Evolutionary conservation across 2,329 filamentous ascomycete genomes (phyloP), one percentile per base, ranked within the genome.

Genomic region (Sarocladiaceae sp.): DNA sequence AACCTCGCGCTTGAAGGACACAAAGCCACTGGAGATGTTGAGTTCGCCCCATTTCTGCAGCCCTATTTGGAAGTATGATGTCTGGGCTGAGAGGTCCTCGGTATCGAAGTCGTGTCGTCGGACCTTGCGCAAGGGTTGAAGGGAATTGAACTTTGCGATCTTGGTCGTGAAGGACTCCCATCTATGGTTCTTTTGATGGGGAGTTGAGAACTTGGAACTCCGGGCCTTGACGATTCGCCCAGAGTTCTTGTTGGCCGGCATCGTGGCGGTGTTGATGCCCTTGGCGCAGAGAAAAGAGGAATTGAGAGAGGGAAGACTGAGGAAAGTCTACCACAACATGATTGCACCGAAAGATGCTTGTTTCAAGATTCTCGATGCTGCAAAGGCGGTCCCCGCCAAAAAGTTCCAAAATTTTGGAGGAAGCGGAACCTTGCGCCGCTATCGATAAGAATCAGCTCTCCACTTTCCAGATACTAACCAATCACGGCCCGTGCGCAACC

Each of bases 81-180:
- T 88, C 25, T 84, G 82, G 20, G 85, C 78, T 55, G 85, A 82
- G 63, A 86, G 77, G 68, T 92, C 86, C 74, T 89, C 86, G 64
- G 86, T 83, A 56, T 92, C 87, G 72, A 94, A 84, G 63, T 88
- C 85, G 73, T 95, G 82, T 66, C 87, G 87, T 70, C 91, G 89
- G 62, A 95, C 87, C 71, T 87, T 87, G 69, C 94, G 90, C 60
- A 99, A 81, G 42, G 94, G 94, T 63, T 99, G 93, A 72, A 99
- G 79, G 28, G 83, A 83, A 71, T 90, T 94, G 64, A 97, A 82
- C 68, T 92, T 94, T 57, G 89, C 83, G 67, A 97, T 89, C 69
- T 95, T 94, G 65, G 86, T 82, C 54, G 87, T 89, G 72, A 97
- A 97, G 56, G 89, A 87, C 72, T 97, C 88, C 82, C 90, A 97